These are phyloP conservation scores for Ceratocystis cubensis DNA, from an alignment of 2,329 filamentous ascomycete genomes.

Conservation along the genomic window DNA sequence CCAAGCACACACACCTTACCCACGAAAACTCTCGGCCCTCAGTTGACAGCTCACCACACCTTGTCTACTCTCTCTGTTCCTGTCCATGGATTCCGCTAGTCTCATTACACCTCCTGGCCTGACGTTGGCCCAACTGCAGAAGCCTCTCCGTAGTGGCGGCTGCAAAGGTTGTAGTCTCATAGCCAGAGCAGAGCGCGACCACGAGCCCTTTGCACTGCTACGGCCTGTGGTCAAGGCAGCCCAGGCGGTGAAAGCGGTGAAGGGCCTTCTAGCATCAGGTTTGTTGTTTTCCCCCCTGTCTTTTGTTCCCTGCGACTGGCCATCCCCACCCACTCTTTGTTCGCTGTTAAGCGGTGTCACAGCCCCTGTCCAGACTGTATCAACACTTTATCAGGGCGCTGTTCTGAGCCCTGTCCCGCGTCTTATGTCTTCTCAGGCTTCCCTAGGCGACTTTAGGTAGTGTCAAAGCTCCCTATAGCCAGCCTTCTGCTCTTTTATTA, in stretches of 20 bases:
- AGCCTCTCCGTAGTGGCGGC: background rate
- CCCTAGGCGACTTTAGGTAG: background rate
- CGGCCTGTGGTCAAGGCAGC: background rate
- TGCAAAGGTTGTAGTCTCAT: slow-evolving; percentile 4
- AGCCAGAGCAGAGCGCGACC: background rate
- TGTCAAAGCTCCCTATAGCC: slow-evolving; percentile 1
- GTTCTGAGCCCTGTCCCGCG: background rate
- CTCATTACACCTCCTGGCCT: background rate
- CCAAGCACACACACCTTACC: no score
- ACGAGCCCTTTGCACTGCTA: background rate
- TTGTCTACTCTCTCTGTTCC: background rate
- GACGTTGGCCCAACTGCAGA: background rate
- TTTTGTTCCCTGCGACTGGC: background rate
- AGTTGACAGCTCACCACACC: no score
- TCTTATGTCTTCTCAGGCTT: background rate
- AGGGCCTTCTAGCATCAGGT: background rate
- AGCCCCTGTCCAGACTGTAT: background rate
- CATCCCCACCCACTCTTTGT: background rate
- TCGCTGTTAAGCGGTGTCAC: background rate
- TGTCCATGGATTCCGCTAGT: background rate
- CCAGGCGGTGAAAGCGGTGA: slow-evolving; percentile 1
- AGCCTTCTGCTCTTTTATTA: background rate
- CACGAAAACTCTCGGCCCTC: no score
- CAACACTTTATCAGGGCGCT: background rate
- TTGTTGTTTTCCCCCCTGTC: background rate